Conservation (phyloP, 78 protist genomes). For the slime mould (Dictyostelium discoideum) region dicty_2.7 NC_007089.4:2711001-2711500, state of each 20-base stretch:
- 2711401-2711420: background rate
- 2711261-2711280: background rate
- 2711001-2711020: background rate
- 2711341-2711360: background rate
- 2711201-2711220: background rate
- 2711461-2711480: background rate
- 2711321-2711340: background rate
- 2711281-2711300: background rate
- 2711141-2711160: background rate
- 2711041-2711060: background rate
- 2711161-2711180: background rate
- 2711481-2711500: background rate
- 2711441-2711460: background rate
- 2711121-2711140: background rate
- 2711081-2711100: background rate
- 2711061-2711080: background rate
- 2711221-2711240: background rate
- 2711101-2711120: background rate
- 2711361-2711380: background rate
- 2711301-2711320: background rate
- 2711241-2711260: background rate
- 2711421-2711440: background rate
- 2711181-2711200: background rate
- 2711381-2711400: background rate
- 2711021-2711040: background rate